Evolutionary conservation across 176 grass and related monocot genomes (phyloP).

Genomic region (Musa acuminata): DNA sequence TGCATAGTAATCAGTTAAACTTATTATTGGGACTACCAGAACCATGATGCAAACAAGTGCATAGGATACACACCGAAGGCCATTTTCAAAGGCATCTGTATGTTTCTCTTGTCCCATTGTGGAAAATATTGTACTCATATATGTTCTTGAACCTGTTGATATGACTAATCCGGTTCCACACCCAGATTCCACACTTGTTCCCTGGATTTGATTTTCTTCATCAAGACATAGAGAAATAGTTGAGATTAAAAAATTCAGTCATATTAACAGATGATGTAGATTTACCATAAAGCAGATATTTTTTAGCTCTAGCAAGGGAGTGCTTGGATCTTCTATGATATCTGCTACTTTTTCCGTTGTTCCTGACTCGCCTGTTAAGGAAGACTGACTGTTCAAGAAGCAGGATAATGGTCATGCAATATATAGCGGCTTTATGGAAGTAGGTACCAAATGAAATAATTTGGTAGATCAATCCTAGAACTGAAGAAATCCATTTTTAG

Average conservation of each 20-base stretch:
- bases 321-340: constrained; percentile 21
- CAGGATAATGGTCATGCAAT: constrained; percentile 13
- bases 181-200: constrained; percentile 34
- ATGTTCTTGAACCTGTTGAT: constrained; percentile 32
- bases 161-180: constrained; percentile 32
- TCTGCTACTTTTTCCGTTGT: constrained; percentile 29
- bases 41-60: constrained; percentile 34
- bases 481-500: neutral
- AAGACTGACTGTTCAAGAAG: constrained; percentile 39
- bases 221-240: constrained; percentile 1
- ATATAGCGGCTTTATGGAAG: neutral
- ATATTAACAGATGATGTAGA: neutral
- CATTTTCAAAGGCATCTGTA: constrained; percentile 28
- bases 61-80: constrained; percentile 26
- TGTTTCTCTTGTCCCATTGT: constrained; percentile 23
- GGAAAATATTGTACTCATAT: constrained; percentile 35
- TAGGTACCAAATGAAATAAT: neutral
- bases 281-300: constrained; percentile 43
- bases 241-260: neutral
- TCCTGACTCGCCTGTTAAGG: constrained; percentile 40
- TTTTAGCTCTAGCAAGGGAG: constrained; percentile 36
- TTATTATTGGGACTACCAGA: constrained; percentile 21
- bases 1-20: constrained; percentile 23
- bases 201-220: constrained; percentile 21
- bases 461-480: neutral